Base-by-base conservation (phyloP, 768 basidiomycete species). In the Tylopilus subfusipes region DNA sequence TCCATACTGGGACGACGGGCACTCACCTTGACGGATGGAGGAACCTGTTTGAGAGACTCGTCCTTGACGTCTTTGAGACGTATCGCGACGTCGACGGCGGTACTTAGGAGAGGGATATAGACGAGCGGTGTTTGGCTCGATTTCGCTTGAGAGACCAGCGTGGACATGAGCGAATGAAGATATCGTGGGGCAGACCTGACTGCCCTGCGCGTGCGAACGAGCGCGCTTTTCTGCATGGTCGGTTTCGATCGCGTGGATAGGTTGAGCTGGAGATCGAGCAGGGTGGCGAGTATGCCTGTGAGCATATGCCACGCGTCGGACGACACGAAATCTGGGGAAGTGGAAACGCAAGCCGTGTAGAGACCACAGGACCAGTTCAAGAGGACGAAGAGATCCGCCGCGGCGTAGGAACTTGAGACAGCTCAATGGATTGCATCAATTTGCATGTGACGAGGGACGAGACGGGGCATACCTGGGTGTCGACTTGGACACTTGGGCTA, bases 291-390 rank as follows among this genome's bases (percentile, higher is more conserved):
- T 21, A 79, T 75, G 19, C 72, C 72, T 18, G 84, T 67, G 22
- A 91, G 77, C 5, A 72, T 68, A 1, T 69, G 72, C 79, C 82
- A 89, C 33, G 75, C 64, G 14, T 76, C 73, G 1, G 81, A 75
- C 4, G n/a, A n/a, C n/a, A n/a, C n/a, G n/a, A n/a, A n/a, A n/a
- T n/a, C n/a, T n/a, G n/a, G n/a, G n/a, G n/a, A n/a, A n/a, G n/a
- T n/a, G n/a, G n/a, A n/a, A n/a, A n/a, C n/a, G n/a, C n/a, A n/a
- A n/a, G n/a, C n/a, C 6, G 77, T 69, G 63, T 88, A 89, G 27
- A 89, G 67, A 18, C 78, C 79, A 60, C 84, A 82, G 4, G 81
- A 72, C 90, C 90, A 92, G 62, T 76, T 82, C 38, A 90, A 72
- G 18, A 93, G 78, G 30, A 88, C 82, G 67, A 85, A 88, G 33